These are phyloP conservation scores for Lactarius sanguifluus DNA, from an alignment of 768 basidiomycete species.

Conservation along the genomic window DNA sequence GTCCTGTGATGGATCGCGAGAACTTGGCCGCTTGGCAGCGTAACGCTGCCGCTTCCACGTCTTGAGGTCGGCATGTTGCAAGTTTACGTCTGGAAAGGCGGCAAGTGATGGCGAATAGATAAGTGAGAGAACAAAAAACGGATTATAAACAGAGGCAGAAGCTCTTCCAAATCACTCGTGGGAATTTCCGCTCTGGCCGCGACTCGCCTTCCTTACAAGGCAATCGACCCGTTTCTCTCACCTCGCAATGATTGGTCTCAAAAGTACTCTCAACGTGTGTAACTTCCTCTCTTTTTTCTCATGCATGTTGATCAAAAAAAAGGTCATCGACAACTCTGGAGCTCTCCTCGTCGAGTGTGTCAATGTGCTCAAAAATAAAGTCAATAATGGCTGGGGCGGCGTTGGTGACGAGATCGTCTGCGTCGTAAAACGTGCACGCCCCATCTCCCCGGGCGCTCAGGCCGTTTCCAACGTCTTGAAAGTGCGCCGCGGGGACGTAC, in stretches of 20 bases:
- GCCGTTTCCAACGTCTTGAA: conserved; percentile 80
- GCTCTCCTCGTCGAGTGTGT: conserved; percentile 94
- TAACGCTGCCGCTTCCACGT: conserved; percentile 74
- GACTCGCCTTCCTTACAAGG: conserved; percentile 1
- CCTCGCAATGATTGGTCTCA: conserved; percentile 85
- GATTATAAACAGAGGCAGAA: conserved; percentile 1
- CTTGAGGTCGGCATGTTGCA: conserved; percentile 62
- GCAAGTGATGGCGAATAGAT: conserved; percentile 27
- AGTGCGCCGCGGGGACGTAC: conserved; percentile 89
- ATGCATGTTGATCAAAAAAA: background rate
- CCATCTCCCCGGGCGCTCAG: conserved; percentile 64
- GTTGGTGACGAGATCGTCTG: conserved; percentile 97
- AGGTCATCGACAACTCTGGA: conserved; percentile 98
- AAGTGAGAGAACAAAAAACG: conserved; percentile 5
- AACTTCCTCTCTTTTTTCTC: background rate
- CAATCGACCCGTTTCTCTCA: background rate
- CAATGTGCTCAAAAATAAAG: conserved; percentile 94
- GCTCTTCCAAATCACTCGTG: conserved; percentile 23
- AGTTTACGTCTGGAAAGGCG: conserved; percentile 15
- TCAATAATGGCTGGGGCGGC: conserved; percentile 90
- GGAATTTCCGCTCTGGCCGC: conserved; percentile 1
- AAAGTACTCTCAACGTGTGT: conserved; percentile 82
- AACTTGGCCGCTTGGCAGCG: conserved; percentile 71
- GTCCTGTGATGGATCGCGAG: conserved; percentile 87
- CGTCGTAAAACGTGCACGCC: conserved; percentile 89